Conservation (phyloP, 768 basidiomycete species). For the Gloeopeniophorella convolvens region DNA sequence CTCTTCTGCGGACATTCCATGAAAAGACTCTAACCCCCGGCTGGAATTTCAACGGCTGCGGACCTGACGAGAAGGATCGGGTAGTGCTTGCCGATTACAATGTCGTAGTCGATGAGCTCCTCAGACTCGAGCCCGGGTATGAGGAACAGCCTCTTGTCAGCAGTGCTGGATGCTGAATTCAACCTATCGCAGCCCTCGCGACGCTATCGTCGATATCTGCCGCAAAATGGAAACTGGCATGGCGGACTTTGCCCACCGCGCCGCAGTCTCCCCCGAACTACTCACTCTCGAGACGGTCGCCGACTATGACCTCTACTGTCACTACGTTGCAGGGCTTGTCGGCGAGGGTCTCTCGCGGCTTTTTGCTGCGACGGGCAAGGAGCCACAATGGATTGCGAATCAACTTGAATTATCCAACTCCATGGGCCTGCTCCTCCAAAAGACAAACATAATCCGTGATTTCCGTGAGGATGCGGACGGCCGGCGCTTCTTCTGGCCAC, state of each 20-base stretch:
- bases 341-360: conserved; percentile 91
- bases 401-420: conserved; percentile 89
- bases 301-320: conserved; percentile 97
- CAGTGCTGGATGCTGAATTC: neutral
- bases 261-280: conserved; percentile 54
- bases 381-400: conserved; percentile 60
- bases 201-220: conserved; percentile 76
- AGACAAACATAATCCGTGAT: conserved; percentile 97
- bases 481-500: conserved; percentile 88
- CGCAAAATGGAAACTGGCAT: conserved; percentile 90
- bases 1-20: conserved; percentile 78
- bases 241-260: conserved; percentile 90
- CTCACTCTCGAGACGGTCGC: conserved; percentile 67
- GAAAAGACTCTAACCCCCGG: conserved; percentile 71
- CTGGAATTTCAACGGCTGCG: conserved; percentile 79
- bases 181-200: conserved; percentile 48
- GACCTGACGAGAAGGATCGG: conserved; percentile 84
- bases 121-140: conserved; percentile 57
- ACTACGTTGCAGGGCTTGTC: conserved; percentile 96
- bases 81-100: conserved; percentile 81
- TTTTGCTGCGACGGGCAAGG: conserved; percentile 81
- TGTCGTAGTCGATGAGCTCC: conserved; percentile 73
- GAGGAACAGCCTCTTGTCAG: conserved; percentile 21
- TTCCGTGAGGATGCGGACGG: conserved; percentile 87
- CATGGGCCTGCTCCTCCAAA: conserved; percentile 94